These are phyloP conservation scores for Zygnema cylindricum DNA, from an alignment of 139 green algal species.

Conservation along the genomic window DNA sequence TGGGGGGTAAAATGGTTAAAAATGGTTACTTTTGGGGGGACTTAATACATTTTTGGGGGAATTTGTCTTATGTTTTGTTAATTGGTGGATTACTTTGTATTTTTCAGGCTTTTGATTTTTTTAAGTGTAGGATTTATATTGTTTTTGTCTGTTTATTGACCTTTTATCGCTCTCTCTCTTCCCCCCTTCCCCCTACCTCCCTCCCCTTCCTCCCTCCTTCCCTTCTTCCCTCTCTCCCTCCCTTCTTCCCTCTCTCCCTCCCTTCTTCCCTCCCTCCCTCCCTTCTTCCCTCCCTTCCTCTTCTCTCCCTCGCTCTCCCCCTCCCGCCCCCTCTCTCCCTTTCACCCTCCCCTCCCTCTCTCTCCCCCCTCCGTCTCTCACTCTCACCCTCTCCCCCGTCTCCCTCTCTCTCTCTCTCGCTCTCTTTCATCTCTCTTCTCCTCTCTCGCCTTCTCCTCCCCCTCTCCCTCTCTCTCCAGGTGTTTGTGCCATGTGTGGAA, in stretches of 20 bases:
- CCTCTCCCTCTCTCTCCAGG: conserved; percentile 36
- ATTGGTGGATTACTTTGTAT: background rate
- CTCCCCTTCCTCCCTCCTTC: background rate
- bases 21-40: background rate
- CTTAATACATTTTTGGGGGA: background rate
- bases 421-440: conserved; percentile 11
- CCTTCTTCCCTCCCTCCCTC: background rate
- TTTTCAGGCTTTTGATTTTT: background rate
- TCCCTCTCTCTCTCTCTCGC: background rate
- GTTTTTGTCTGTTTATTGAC: background rate
- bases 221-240: background rate
- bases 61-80: background rate
- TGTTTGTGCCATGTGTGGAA: conserved; percentile 63
- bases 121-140: background rate
- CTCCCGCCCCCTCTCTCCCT: background rate
- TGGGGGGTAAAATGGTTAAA: background rate
- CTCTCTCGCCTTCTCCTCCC: background rate
- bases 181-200: background rate
- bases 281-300: background rate
- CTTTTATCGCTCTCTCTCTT: background rate
- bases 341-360: background rate
- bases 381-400: background rate
- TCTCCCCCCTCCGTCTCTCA: background rate
- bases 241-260: background rate
- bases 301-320: background rate